A percentile compares a stretch with the other conserved stretches of the same genome.
Conservation (phyloP, 805 yeast genomes). For the Ogataea glucozyma region DNA sequence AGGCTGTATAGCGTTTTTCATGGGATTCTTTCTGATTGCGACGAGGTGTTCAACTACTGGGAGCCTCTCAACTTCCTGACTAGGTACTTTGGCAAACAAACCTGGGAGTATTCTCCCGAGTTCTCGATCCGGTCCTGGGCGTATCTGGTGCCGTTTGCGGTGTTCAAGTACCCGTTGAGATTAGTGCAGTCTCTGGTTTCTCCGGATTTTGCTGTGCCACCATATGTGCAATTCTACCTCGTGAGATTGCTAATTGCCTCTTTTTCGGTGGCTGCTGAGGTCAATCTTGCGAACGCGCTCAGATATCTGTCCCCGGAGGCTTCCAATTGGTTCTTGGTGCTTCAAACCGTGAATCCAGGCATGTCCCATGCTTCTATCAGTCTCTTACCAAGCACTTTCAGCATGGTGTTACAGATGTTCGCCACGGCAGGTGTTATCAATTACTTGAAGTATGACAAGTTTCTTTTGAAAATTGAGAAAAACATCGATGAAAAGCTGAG, state of each 20-base stretch:
- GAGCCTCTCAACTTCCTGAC: slow-evolving; percentile 82
- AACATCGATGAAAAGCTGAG: slow-evolving; percentile 20
- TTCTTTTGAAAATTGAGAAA: slow-evolving; percentile 18
- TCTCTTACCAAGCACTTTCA: slow-evolving; percentile 80
- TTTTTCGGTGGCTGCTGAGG: slow-evolving; percentile 51
- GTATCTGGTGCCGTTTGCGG: slow-evolving; percentile 55
- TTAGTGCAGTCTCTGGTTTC: slow-evolving; percentile 9
- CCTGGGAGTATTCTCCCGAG: slow-evolving; percentile 95
- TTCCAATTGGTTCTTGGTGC: slow-evolving; percentile 63
- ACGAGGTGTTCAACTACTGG: slow-evolving; percentile 91
- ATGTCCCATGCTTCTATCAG: slow-evolving; percentile 87
- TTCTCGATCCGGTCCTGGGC: slow-evolving; percentile 87
- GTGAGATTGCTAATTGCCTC: slow-evolving; percentile 48
- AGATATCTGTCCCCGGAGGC: slow-evolving; percentile 37
- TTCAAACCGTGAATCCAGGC: slow-evolving; percentile 69
- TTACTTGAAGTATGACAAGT: slow-evolving; percentile 33
- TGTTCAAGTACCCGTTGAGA: slow-evolving; percentile 28
- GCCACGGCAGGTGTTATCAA: slow-evolving; percentile 43
- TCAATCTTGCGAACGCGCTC: slow-evolving; percentile 47
- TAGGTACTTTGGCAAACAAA: slow-evolving; percentile 86
- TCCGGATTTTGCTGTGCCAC: slow-evolving; percentile 16
- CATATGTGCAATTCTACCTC: slow-evolving; percentile 48
- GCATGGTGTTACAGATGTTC: slow-evolving; percentile 53
- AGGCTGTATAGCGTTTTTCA: slow-evolving; percentile 46
- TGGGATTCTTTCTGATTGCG: slow-evolving; percentile 86